phyloP scores from a whole-genome alignment of 352 stramenopile species.

The Bremia lactucae region DNA sequence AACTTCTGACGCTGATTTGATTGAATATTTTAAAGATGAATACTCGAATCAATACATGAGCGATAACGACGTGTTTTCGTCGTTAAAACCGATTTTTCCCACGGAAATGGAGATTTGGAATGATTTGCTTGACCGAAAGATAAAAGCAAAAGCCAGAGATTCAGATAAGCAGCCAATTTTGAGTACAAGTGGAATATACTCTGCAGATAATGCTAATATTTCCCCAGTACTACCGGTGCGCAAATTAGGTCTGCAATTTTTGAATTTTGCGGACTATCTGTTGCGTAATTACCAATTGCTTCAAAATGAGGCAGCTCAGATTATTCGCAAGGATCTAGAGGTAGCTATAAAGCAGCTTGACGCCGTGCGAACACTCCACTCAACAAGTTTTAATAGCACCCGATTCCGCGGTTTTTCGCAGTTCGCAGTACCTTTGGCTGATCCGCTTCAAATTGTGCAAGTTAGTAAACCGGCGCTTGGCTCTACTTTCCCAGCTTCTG shows the following conservation, averaged over 20 bases:
- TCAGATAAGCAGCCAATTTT: conserved; percentile 6
- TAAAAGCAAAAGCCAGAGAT: neutral
- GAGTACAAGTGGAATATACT: conserved; percentile 20
- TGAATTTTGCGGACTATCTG: conserved; percentile 92
- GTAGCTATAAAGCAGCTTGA: conserved; percentile 70
- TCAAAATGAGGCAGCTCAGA: conserved; percentile 82
- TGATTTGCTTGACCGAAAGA: conserved; percentile 28
- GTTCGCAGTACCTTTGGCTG: conserved; percentile 27
- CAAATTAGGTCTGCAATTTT: conserved; percentile 93
- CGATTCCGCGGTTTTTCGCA: conserved; percentile 50
- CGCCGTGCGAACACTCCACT: conserved; percentile 30
- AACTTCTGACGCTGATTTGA: conserved; percentile 28
- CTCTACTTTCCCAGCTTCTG: conserved; percentile 65
- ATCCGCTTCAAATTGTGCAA: conserved; percentile 52
- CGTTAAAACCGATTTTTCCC: conserved; percentile 39
- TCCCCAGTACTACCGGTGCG: conserved; percentile 75
- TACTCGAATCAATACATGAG: conserved; percentile 25
- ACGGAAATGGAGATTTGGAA: conserved; percentile 88
- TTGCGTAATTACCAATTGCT: conserved; percentile 88
- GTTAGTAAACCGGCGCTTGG: conserved; percentile 87
- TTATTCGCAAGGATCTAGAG: conserved; percentile 81
- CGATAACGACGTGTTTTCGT: conserved; percentile 8
- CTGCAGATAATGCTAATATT: conserved; percentile 27
- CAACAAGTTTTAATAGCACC: conserved; percentile 32
- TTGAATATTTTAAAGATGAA: conserved; percentile 46